These are phyloP conservation scores for Anacardium occidentale DNA, from an alignment of 345 rosid species.

Conservation along the genomic window DNA sequence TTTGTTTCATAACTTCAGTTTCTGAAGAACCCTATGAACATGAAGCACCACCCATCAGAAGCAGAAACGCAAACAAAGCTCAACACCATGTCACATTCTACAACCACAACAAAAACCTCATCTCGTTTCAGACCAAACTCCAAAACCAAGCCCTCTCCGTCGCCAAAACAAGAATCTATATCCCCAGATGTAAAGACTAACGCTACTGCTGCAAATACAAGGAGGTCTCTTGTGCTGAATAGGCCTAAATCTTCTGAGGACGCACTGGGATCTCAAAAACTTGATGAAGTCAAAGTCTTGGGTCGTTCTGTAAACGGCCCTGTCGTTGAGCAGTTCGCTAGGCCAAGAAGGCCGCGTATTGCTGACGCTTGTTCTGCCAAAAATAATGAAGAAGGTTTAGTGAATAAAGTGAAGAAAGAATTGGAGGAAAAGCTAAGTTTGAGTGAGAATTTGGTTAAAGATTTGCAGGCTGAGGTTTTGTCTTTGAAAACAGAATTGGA, in stretches of 20 bases:
- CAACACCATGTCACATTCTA: slow-evolving; percentile 15
- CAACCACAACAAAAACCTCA: slow-evolving; percentile 26
- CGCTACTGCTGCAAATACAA: slow-evolving; percentile 19
- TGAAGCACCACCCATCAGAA: slow-evolving; percentile 26
- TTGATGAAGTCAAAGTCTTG: slow-evolving; percentile 23
- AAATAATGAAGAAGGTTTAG: slow-evolving; percentile 26
- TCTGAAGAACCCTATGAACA: slow-evolving; percentile 6
- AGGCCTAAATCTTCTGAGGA: slow-evolving; percentile 50
- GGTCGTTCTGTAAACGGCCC: slow-evolving; percentile 37
- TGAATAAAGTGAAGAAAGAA: slow-evolving; percentile 37
- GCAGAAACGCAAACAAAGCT: slow-evolving; percentile 14
- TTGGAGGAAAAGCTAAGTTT: slow-evolving; percentile 50
- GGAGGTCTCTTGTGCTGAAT: slow-evolving; percentile 40
- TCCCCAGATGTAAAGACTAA: slow-evolving; percentile 37
- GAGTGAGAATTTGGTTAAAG: slow-evolving; percentile 54
- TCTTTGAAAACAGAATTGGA: slow-evolving; percentile 57
- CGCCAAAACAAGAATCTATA: slow-evolving; percentile 34
- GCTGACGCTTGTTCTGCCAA: slow-evolving; percentile 17
- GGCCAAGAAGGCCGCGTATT: slow-evolving; percentile 43
- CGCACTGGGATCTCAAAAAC: slow-evolving; percentile 36
- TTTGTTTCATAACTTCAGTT: not conserved
- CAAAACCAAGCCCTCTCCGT: slow-evolving; percentile 38
- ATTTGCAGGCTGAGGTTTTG: slow-evolving; percentile 54
- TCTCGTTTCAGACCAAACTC: slow-evolving; percentile 43
- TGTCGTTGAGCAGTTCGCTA: slow-evolving; percentile 48